phyloP scores from a whole-genome alignment of 768 basidiomycete species.

The Psilocybe tampanensis region DNA sequence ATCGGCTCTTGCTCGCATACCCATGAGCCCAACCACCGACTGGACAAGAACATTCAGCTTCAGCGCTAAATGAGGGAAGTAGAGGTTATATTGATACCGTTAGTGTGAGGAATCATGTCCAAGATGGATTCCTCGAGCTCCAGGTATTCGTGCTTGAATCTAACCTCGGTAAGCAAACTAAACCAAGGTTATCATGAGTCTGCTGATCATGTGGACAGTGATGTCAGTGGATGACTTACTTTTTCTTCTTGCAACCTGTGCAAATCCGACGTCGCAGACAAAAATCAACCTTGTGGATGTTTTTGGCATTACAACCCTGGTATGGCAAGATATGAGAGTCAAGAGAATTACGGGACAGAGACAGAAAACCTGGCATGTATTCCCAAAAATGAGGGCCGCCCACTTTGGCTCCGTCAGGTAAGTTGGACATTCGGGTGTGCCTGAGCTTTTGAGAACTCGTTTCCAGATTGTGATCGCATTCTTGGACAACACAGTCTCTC shows the following conservation, averaged over 20 bases:
- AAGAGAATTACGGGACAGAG: not conserved
- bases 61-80: no score
- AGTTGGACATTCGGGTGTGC: constrained; percentile 22
- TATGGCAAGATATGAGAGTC: constrained; percentile 12
- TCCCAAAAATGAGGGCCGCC: constrained; percentile 27
- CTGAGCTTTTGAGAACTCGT: constrained; percentile 13
- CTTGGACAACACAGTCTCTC: constrained; percentile 17
- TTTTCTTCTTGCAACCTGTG: constrained; percentile 23
- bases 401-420: constrained; percentile 28
- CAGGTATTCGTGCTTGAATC: not conserved
- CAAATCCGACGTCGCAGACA: constrained; percentile 28
- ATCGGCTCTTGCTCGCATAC: no score
- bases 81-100: no score
- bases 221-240: constrained; percentile 19
- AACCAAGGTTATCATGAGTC: not conserved
- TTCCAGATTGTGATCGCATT: constrained; percentile 27
- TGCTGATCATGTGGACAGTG: not conserved
- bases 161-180: constrained; percentile 27
- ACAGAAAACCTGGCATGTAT: constrained; percentile 15
- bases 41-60: no score
- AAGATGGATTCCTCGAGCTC: not conserved
- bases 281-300: constrained; percentile 27
- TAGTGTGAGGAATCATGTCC: no score
- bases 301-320: no score
- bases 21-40: no score